These are phyloP conservation scores for Apiospora aurea DNA, from an alignment of 2,329 filamentous ascomycete genomes.

Conservation along the genomic window DNA sequence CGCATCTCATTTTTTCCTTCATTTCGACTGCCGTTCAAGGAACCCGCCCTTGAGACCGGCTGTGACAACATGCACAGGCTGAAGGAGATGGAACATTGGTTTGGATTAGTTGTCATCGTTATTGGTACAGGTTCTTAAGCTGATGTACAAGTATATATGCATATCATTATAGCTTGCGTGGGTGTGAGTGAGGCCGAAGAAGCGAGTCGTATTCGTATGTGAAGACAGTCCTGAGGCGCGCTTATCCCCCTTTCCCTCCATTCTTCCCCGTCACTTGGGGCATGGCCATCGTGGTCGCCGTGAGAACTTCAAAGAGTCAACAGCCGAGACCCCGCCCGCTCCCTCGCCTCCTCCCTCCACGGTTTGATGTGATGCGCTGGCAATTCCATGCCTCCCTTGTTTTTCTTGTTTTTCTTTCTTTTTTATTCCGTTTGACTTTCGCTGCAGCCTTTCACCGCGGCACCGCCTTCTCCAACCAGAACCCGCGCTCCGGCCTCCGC, in stretches of 20 bases:
- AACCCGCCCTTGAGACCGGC: background rate
- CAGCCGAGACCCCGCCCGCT: background rate
- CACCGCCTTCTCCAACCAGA: conserved; percentile 72
- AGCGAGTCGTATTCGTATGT: background rate
- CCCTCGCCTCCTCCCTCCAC: background rate
- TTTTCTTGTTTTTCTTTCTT: too few relatives aligned
- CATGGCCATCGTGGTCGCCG: background rate
- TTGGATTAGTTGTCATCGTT: background rate
- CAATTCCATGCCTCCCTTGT: background rate
- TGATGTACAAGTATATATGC: background rate
- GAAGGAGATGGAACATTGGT: background rate
- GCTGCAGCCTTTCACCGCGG: conserved; percentile 40
- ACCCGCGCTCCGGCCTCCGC: conserved; percentile 80
- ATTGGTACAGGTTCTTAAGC: conserved; percentile 3
- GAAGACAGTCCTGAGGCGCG: background rate
- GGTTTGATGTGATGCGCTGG: too few relatives aligned
- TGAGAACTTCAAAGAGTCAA: background rate
- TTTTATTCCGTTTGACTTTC: too few relatives aligned
- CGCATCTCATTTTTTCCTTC: too few relatives aligned
- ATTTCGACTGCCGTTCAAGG: background rate
- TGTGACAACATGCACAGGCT: too few relatives aligned
- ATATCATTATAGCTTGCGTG: conserved; percentile 3
- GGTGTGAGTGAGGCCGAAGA: background rate
- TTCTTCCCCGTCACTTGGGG: background rate
- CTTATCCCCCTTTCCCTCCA: background rate